phyloP scores from a whole-genome alignment of 768 basidiomycete species.

The Zangia roseola region DNA sequence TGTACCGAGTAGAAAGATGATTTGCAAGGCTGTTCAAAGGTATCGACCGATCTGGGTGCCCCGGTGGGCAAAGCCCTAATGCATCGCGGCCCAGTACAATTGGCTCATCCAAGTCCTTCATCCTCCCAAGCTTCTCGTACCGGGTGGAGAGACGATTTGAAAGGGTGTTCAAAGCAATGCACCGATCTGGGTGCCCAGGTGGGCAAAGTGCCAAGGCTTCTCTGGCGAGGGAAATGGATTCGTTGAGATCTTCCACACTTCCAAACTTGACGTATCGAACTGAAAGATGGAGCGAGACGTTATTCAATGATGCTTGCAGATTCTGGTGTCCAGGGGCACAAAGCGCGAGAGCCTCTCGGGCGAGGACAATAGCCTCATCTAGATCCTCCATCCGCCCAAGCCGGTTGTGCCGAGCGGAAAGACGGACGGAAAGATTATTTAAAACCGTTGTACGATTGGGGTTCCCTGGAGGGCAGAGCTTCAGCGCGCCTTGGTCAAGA shows the following conservation, averaged over 20 bases:
- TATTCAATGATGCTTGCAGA: not conserved
- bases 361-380: not conserved
- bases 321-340: not conserved
- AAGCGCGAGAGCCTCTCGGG: not conserved
- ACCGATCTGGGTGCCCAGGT: not conserved
- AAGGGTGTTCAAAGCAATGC: not conserved
- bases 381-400: not conserved
- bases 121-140: not conserved
- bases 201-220: not conserved
- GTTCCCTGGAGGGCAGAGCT: not conserved
- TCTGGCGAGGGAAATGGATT: not conserved
- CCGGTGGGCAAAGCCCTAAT: not conserved
- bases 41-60: not conserved
- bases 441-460: not conserved
- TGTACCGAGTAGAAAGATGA: not conserved
- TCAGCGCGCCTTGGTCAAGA: not conserved
- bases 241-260: not conserved
- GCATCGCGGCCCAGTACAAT: not conserved
- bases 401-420: not conserved
- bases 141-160: not conserved
- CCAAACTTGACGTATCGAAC: not conserved
- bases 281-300: not conserved
- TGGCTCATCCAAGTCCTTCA: conserved; percentile 2
- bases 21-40: not conserved
- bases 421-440: not conserved